Conservation (phyloP, 352 stramenopile species). For the Phytophthora pluvialis region DNA sequence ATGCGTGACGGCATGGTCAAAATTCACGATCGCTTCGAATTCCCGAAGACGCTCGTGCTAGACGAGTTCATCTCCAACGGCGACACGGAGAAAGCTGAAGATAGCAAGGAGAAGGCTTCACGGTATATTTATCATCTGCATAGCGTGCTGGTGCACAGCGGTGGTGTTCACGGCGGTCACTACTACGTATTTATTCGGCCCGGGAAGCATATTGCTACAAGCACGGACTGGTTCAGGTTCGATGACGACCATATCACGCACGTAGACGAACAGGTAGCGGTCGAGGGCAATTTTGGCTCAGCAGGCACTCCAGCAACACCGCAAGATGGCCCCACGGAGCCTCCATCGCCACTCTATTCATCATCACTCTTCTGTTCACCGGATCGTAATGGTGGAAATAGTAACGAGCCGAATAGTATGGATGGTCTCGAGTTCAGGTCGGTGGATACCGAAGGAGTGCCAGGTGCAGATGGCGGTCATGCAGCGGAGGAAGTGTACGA, state of each 20-base stretch:
- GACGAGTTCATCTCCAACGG: constrained; percentile 60
- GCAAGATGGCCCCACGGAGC: constrained; percentile 25
- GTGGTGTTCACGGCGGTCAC: constrained; percentile 86
- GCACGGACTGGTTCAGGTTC: constrained; percentile 82
- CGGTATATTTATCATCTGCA: constrained; percentile 81
- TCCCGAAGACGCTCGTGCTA: constrained; percentile 75
- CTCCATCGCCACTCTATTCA: constrained; percentile 61
- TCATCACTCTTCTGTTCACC: constrained; percentile 55
- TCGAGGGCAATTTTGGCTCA: constrained; percentile 86
- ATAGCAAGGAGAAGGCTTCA: constrained; percentile 12
- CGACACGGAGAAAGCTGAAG: constrained; percentile 2
- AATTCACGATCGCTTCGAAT: constrained; percentile 90
- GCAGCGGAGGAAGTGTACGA: constrained; percentile 49
- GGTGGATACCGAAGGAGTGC: constrained; percentile 31
- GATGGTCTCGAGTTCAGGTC: constrained; percentile 53
- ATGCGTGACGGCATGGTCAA: constrained; percentile 90
- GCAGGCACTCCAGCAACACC: constrained; percentile 22
- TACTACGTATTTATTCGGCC: constrained; percentile 92
- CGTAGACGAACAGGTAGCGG: constrained; percentile 68
- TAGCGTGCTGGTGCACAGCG: constrained; percentile 87
- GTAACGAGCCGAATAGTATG: constrained; percentile 29
- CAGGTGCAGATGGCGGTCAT: constrained; percentile 16
- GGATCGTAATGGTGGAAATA: constrained; percentile 37
- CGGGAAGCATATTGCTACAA: constrained; percentile 64
- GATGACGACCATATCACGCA: constrained; percentile 87